Conservation (phyloP, 768 basidiomycete species). For the Phaffia australis region DNA sequence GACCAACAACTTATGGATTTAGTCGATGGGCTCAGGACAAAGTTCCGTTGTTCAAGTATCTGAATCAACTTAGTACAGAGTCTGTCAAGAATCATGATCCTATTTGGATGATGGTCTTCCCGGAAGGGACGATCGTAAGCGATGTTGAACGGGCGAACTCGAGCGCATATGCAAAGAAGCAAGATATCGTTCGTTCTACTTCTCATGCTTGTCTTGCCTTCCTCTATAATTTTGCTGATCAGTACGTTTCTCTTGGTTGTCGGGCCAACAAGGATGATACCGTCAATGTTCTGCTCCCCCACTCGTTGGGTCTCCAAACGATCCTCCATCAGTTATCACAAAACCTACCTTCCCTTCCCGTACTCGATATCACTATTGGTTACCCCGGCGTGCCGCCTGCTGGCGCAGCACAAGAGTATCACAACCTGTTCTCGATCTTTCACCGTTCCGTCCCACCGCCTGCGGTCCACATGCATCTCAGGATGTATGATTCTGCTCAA, state of each 20-base stretch:
- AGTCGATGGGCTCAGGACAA: slow-evolving; percentile 21
- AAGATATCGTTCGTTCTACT: slow-evolving; percentile 60
- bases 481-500: slow-evolving; percentile 49
- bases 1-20: neutral
- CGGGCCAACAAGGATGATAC: slow-evolving; percentile 54
- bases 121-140: slow-evolving; percentile 91
- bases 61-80: neutral
- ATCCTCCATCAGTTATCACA: slow-evolving; percentile 9
- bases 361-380: slow-evolving; percentile 83
- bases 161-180: slow-evolving; percentile 75
- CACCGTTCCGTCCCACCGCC: slow-evolving; percentile 70
- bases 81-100: slow-evolving; percentile 39
- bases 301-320: slow-evolving; percentile 65
- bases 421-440: slow-evolving; percentile 82
- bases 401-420: slow-evolving; percentile 76
- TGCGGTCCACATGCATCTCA: slow-evolving; percentile 72
- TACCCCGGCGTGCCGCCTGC: slow-evolving; percentile 79
- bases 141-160: slow-evolving; percentile 72
- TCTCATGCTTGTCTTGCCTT: neutral
- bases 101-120: slow-evolving; percentile 76
- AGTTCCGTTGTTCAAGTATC: slow-evolving; percentile 10
- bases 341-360: slow-evolving; percentile 42
- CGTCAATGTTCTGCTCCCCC: slow-evolving; percentile 69
- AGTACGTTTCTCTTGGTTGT: neutral
- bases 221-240: neutral